Base-by-base conservation (phyloP, 345 rosid species). In the Ceriops decandra region DNA sequence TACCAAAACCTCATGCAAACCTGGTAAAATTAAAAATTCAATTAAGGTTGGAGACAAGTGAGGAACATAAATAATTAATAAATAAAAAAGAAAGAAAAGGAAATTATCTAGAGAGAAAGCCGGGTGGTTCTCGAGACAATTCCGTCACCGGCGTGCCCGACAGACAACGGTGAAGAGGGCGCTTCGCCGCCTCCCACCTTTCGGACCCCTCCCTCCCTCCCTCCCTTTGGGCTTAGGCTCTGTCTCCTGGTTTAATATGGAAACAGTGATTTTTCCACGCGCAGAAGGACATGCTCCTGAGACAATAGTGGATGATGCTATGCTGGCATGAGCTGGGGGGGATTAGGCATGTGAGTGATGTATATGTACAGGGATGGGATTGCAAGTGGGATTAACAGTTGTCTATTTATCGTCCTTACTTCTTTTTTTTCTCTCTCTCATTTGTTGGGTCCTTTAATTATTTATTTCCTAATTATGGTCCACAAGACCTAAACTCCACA, bases 101-200 rank as follows among this genome's bases (percentile, higher is more conserved):
- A 70, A 60, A 57, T 35, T 42, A 21, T 35, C 51, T 17, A 66
- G 58, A 33, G 69, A 28, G 64, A 72, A 72, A 19, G 17, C 72
- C 60, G 42, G 70, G 57, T 59, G 5, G 46, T 57, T 36, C 10
- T 19, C 2, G 7, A 3, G 36, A 42, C 49, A 68, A 68, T 64
- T 73, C 74, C 61, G 77, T 74, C 79, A 68, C 68, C 80, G 79
- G 82, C 70, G 86, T 24, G 53, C 49, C 60, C 27, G 60, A 9
- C 22, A 77, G 69, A 67, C 72, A 72, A 64, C 68, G 82, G 82
- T 62, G 76, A 79, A 75, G 57, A 77, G 72, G 60, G 78, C 82
- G 68, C 75, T 59, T 32, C 52, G 68, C 52, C 17, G 17, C 49
- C 17, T 3, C 47, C 69, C 63, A 54, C 72, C 47, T 30, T 60